Evolutionary conservation across 1,284 basidiomycete genomes (phyloP).

Genomic region (Heterobasidion irregulare): DNA sequence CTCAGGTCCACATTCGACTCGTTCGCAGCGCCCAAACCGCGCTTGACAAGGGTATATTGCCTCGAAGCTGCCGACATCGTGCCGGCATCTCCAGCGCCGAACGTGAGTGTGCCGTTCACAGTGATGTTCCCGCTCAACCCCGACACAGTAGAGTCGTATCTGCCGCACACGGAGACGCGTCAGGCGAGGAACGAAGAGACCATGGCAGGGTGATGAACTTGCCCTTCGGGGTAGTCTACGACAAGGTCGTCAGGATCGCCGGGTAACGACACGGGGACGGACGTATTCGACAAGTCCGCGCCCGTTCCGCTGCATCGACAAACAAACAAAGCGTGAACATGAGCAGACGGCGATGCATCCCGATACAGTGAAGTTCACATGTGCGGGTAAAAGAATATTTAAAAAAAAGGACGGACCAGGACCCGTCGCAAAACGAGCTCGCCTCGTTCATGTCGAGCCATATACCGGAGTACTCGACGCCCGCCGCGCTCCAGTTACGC

Average conservation of each 20-base stretch:
- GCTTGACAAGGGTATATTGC: slow-evolving; percentile 15
- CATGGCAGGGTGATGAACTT: slow-evolving; percentile 4
- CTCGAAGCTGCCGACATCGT: background rate
- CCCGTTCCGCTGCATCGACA: slow-evolving; percentile 35
- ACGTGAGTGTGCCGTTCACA: slow-evolving; percentile 57
- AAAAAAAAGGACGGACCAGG: slow-evolving; percentile 37
- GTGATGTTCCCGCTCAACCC: slow-evolving; percentile 71
- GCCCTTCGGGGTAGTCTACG: slow-evolving; percentile 57
- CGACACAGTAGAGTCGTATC: slow-evolving; percentile 53
- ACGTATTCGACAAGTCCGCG: slow-evolving; percentile 40
- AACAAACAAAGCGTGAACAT: background rate
- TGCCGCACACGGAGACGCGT: slow-evolving; percentile 16
- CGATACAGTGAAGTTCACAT: too few relatives aligned
- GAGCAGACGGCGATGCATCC: too few relatives aligned
- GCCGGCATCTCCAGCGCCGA: slow-evolving; percentile 17
- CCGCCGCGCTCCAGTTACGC: slow-evolving; percentile 48
- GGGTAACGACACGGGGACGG: slow-evolving; percentile 38
- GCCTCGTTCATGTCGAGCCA: slow-evolving; percentile 77
- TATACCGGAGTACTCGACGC: slow-evolving; percentile 57
- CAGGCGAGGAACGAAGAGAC: background rate
- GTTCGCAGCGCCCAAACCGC: slow-evolving; percentile 37
- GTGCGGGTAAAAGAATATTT: too few relatives aligned
- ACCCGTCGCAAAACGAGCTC: slow-evolving; percentile 54
- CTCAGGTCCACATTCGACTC: slow-evolving; percentile 41
- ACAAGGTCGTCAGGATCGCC: slow-evolving; percentile 43